Percentiles rank a stretch among this genome's conserved stretches.
Conservation (phyloP, 768 basidiomycete genomes). For the Symmetrospora coprosmae region DNA sequence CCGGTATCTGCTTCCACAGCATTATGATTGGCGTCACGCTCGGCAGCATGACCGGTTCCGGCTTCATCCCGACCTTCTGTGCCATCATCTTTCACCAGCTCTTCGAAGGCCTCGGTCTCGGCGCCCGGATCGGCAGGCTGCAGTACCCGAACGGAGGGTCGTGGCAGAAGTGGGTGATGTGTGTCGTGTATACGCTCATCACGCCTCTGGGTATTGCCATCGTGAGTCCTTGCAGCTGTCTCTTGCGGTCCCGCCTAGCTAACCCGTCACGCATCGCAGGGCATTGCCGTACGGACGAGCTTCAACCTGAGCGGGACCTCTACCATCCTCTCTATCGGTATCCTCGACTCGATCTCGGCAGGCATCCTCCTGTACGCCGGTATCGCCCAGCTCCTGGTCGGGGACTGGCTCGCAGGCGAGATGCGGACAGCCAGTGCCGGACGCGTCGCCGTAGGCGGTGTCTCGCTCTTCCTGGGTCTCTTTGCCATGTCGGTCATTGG, state of each 20-base stretch:
- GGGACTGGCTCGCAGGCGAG: constrained; percentile 13
- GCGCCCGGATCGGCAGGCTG: constrained; percentile 32
- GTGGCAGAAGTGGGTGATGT: constrained; percentile 29
- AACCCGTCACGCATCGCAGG: constrained; percentile 4
- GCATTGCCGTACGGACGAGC: constrained; percentile 34
- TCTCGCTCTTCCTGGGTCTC: background rate
- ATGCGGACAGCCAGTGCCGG: background rate
- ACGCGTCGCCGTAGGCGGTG: background rate
- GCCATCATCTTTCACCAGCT: constrained; percentile 36
- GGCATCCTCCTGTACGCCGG: constrained; percentile 35
- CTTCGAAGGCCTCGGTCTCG: constrained; percentile 35
- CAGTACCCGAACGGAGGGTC: constrained; percentile 1
- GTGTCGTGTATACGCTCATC: constrained; percentile 28
- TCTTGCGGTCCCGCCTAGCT: background rate
- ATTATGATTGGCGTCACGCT: constrained; percentile 39
- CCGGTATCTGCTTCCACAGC: constrained; percentile 34
- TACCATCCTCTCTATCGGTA: constrained; percentile 34
- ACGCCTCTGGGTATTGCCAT: constrained; percentile 36
- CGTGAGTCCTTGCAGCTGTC: background rate
- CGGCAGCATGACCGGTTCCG: constrained; percentile 29
- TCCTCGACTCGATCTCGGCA: constrained; percentile 35
- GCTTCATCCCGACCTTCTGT: constrained; percentile 33
- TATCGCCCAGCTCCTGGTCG: constrained; percentile 6
- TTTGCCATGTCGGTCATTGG: constrained; percentile 10
- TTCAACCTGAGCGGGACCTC: constrained; percentile 33